These are phyloP conservation scores for Alternaria tenuissima DNA, from an alignment of 2,329 filamentous ascomycete species.

Conservation along the genomic window DNA sequence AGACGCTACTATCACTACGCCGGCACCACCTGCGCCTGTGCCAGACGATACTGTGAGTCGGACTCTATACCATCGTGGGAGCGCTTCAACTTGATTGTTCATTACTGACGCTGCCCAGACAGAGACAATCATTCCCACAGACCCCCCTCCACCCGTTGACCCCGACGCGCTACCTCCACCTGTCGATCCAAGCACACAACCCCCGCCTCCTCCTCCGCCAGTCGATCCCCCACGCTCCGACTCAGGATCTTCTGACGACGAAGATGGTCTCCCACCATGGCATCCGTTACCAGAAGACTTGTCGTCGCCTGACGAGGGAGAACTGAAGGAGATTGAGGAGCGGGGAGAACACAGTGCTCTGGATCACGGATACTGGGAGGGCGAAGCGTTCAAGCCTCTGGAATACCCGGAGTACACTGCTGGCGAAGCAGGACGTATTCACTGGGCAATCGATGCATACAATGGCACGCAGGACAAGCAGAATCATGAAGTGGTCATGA, in stretches of 20 bases:
- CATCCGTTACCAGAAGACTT: constrained; percentile 65
- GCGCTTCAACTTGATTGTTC: background rate
- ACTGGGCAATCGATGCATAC: constrained; percentile 66
- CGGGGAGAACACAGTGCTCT: constrained; percentile 62
- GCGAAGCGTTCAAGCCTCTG: constrained; percentile 62
- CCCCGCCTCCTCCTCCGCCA: constrained; percentile 45
- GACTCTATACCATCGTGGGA: background rate
- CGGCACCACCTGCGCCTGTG: constrained; percentile 28
- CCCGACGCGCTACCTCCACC: constrained; percentile 20
- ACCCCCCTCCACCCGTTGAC: constrained; percentile 37
- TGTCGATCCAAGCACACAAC: constrained; percentile 32
- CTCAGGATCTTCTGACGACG: constrained; percentile 46
- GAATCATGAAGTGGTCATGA: constrained; percentile 66
- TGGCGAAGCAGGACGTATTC: constrained; percentile 63
- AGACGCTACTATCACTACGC: constrained; percentile 21
- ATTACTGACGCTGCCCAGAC: constrained; percentile 14
- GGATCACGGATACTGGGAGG: constrained; percentile 67
- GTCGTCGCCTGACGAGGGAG: constrained; percentile 63
- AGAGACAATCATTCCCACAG: constrained; percentile 22
- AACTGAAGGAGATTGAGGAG: constrained; percentile 65
- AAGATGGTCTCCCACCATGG: constrained; percentile 56
- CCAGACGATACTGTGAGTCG: constrained; percentile 27
- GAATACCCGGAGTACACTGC: constrained; percentile 67
- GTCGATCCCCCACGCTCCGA: constrained; percentile 41
- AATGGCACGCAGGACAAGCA: constrained; percentile 68